These are phyloP conservation scores for Hypomyces rosellus DNA, from an alignment of 2,329 filamentous ascomycete genomes.

Conservation along the genomic window DNA sequence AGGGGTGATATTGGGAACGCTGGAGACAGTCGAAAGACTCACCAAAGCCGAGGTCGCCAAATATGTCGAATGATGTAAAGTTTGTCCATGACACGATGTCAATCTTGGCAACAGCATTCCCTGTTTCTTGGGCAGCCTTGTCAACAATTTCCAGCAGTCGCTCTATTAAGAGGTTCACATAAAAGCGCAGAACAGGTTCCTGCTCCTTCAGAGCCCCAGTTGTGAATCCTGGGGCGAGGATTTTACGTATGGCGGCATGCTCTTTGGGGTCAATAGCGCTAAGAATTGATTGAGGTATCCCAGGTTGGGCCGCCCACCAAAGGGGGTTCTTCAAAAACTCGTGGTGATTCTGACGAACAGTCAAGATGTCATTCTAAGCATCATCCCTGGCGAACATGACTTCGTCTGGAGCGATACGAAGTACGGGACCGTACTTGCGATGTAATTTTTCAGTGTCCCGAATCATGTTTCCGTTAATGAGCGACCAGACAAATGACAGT, in stretches of 20 bases:
- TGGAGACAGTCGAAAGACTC: slow-evolving; percentile 16
- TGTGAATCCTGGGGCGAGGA: slow-evolving; percentile 2
- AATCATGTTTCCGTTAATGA: slow-evolving; percentile 2
- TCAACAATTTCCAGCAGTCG: slow-evolving; percentile 12
- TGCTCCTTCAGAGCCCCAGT: slow-evolving; percentile 21
- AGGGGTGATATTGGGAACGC: slow-evolving; percentile 10
- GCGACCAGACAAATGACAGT: neutral
- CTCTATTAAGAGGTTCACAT: slow-evolving; percentile 21
- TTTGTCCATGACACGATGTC: slow-evolving; percentile 21
- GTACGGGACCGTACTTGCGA: slow-evolving; percentile 4
- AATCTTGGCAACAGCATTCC: slow-evolving; percentile 5
- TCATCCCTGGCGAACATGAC: slow-evolving; percentile 3
- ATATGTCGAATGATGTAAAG: slow-evolving; percentile 22
- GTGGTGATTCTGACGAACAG: slow-evolving; percentile 2
- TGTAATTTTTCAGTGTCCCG: slow-evolving; percentile 1
- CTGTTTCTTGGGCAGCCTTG: slow-evolving; percentile 5
- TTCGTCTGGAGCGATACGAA: slow-evolving; percentile 7
- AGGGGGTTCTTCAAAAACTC: slow-evolving; percentile 21
- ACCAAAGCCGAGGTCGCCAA: slow-evolving; percentile 16
- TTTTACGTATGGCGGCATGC: slow-evolving; percentile 15
- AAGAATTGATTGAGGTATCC: slow-evolving; percentile 16
- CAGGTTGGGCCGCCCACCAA: slow-evolving; percentile 23
- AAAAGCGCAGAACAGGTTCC: slow-evolving; percentile 20
- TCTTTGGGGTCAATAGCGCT: slow-evolving; percentile 20
- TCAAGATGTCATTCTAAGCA: slow-evolving; percentile 2